Evolutionary conservation across 1,284 basidiomycete species (phyloP).

Genomic region (Ustilago esculenta): DNA sequence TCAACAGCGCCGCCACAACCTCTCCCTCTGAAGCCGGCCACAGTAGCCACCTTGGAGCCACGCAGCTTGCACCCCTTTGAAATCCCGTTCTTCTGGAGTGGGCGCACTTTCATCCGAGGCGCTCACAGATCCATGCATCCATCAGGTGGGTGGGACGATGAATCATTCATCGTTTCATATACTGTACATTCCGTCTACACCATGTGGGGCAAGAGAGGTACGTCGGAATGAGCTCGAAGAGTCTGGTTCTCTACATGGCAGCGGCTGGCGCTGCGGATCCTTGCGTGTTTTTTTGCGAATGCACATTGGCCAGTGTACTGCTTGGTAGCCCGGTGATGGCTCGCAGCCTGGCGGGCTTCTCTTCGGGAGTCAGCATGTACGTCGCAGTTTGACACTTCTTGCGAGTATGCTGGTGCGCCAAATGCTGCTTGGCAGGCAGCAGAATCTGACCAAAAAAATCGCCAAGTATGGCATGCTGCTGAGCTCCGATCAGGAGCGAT

Average conservation of each 20-base stretch:
- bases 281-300: slow-evolving; percentile 22
- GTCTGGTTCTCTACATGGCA: slow-evolving; percentile 17
- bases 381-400: slow-evolving; percentile 14
- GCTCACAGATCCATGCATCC: too few relatives aligned
- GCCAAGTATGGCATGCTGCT: slow-evolving; percentile 13
- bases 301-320: slow-evolving; percentile 11
- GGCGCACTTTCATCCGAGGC: too few relatives aligned
- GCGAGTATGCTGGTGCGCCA: slow-evolving; percentile 26
- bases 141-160: too few relatives aligned
- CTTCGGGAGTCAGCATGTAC: slow-evolving; percentile 7
- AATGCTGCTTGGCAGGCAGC: slow-evolving; percentile 9
- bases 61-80: too few relatives aligned
- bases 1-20: too few relatives aligned
- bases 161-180: too few relatives aligned
- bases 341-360: slow-evolving; percentile 2
- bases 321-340: slow-evolving; percentile 6
- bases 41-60: too few relatives aligned
- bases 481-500: slow-evolving; percentile 15
- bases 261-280: slow-evolving; percentile 13
- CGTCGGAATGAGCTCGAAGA: too few relatives aligned
- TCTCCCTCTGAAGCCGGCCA: too few relatives aligned
- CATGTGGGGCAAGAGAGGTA: too few relatives aligned
- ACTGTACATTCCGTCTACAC: too few relatives aligned
- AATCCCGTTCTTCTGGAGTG: too few relatives aligned
- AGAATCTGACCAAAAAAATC: slow-evolving; percentile 20